Percentiles rank a stretch among this genome's conserved stretches.
phyloP scores from a whole-genome alignment of 2,329 filamentous ascomycete genomes.

The Aspergillus sp. region DNA sequence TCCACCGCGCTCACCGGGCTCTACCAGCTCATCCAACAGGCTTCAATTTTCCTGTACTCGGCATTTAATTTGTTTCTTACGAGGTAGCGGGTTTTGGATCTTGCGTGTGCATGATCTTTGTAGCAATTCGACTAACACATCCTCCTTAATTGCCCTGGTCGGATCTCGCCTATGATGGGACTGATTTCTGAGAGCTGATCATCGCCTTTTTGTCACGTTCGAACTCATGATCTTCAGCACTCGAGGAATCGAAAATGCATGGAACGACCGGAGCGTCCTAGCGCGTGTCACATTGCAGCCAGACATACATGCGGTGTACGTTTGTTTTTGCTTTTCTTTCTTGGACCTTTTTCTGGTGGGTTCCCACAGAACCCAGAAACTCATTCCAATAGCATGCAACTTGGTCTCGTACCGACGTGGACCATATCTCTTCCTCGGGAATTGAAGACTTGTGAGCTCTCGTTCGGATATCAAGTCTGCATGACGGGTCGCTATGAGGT shows the following conservation, averaged over 20 bases:
- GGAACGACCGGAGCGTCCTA: slow-evolving; percentile 8
- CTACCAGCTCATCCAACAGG: no score
- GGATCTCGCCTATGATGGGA: slow-evolving; percentile 1
- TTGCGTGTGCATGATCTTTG: not conserved
- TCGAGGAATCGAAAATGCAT: slow-evolving; percentile 11
- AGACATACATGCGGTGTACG: slow-evolving; percentile 3
- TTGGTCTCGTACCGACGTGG: not conserved
- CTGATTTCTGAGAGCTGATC: not conserved
- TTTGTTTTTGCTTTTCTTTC: not conserved
- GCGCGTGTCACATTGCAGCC: slow-evolving; percentile 1
- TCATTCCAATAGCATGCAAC: not conserved
- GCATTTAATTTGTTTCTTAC: not conserved
- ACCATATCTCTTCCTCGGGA: not conserved
- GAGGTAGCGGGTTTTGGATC: no score
- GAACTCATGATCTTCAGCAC: not conserved
- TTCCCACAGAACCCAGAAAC: not conserved
- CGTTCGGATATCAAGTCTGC: not conserved
- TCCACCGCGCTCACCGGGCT: not conserved
- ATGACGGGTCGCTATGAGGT: not conserved
- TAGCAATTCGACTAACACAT: not conserved
- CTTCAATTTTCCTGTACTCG: no score
- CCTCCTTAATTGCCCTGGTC: not conserved
- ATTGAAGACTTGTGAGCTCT: not conserved
- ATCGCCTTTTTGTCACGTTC: slow-evolving; percentile 14
- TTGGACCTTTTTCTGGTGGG: not conserved